Base-by-base conservation (phyloP, 225 moss, liverwort and hornwort genomes). In the Anthoceros angustus region DNA sequence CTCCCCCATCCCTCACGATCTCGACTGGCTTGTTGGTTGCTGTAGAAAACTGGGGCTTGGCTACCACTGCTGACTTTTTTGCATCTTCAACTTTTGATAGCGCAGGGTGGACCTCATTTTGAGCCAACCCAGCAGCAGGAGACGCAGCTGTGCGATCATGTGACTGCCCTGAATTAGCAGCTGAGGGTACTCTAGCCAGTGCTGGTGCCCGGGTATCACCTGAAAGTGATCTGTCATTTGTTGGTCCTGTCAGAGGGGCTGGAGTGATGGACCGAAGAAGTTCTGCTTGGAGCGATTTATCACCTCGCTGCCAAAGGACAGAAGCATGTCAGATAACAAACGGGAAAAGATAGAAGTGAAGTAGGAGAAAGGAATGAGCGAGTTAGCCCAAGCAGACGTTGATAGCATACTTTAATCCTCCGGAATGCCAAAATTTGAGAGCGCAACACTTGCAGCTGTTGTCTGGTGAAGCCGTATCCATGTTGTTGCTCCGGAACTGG, bases 361-460 rank as follows among this genome's bases (percentile, higher is more conserved):
- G 55, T 9, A 15, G 23, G n/a, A 55, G n/a, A 15, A 55, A 7
- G n/a, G 55, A 55, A 0, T 15, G 1, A 20, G 55, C 15, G 23
- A 55, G 18, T 23, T 55, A 23, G 55, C 55, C 55, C 14, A 32
- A 32, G 1, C 32, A 32, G 32, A 32, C 32, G 32, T 32, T 32
- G 32, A 32, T 32, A 32, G 63, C 79, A 78, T 72, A 88, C 85
- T 79, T 92, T 92, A 50, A 98, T 74, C 68, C 89, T 85, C 72
- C 92, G 89, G 63, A 98, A 98, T 67, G 98, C 92, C 76, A 98
- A 73, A 72, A 98, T 98, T 73, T 98, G 98, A 39, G 88, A 87
- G 38, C 92, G 82, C 68, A 98, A 79, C 15, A 92, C 85, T 42
- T 79, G 80, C 23, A 98, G 86, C 75, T 98, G 98, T 70, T 89